Conservation (phyloP, 2,329 filamentous ascomycete species). For the Aspergillus udagawae region DNA sequence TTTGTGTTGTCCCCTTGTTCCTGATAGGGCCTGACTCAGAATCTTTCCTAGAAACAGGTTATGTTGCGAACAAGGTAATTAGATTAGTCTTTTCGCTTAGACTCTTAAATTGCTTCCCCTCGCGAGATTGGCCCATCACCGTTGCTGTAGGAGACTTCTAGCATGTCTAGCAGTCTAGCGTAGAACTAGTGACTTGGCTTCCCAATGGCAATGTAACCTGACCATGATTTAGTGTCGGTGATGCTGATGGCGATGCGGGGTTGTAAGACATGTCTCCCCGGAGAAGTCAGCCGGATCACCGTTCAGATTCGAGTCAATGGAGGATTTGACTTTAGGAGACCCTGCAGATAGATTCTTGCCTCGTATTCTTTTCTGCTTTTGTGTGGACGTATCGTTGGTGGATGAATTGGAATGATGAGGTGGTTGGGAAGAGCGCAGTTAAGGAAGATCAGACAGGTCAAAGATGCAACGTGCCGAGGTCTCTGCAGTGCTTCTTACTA, state of each 20-base stretch:
- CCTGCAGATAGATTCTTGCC: neutral
- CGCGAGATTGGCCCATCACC: neutral
- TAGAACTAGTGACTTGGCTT: neutral
- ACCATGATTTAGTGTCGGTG: neutral
- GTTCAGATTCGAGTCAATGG: neutral
- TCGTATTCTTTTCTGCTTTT: neutral
- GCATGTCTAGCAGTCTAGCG: neutral
- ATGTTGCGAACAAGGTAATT: neutral
- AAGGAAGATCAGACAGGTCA: neutral
- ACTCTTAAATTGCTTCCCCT: neutral
- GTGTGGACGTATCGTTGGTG: neutral
- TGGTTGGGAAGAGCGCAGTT: neutral
- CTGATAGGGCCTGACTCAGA: neutral
- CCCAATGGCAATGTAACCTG: neutral
- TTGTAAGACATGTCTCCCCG: neutral
- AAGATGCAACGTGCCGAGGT: neutral
- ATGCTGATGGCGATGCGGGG: neutral
- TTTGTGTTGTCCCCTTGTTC: neutral
- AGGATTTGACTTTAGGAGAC: neutral
- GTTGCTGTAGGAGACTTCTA: neutral
- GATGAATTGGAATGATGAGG: neutral
- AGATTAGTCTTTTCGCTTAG: neutral
- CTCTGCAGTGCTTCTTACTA: neutral
- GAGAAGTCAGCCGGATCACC: neutral
- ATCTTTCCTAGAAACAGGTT: neutral